Percentiles rank a stretch among this genome's conserved stretches.
These are phyloP conservation scores for Nannizziopsis barbatae DNA, from an alignment of 2,329 filamentous ascomycete genomes.

Conservation along the genomic window DNA sequence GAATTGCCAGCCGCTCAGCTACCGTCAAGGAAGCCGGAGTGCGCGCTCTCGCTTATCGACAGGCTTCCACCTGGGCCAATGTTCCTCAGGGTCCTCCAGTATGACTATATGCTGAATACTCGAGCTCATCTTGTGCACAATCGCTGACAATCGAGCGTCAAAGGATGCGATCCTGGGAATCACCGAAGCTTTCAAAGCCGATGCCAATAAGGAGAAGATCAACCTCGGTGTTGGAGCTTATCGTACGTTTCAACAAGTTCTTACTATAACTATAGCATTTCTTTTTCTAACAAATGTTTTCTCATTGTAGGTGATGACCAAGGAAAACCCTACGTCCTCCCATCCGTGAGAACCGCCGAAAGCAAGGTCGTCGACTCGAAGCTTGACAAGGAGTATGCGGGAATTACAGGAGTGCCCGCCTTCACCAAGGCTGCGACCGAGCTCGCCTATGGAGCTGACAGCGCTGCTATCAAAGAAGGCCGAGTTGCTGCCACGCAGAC, in stretches of 20 bases:
- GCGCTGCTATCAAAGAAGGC: slow-evolving; percentile 58
- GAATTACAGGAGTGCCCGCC: slow-evolving; percentile 88
- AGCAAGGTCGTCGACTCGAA: slow-evolving; percentile 65
- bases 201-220: slow-evolving; percentile 89
- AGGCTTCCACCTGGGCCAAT: slow-evolving; percentile 76
- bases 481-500: slow-evolving; percentile 89
- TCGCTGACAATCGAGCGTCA: slow-evolving; percentile 4
- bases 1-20: slow-evolving; percentile 35
- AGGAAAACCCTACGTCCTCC: slow-evolving; percentile 95
- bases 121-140: not conserved
- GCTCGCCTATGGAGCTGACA: slow-evolving; percentile 80
- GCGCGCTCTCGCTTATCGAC: slow-evolving; percentile 37
- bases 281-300: not conserved
- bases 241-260: slow-evolving; percentile 41
- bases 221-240: slow-evolving; percentile 97
- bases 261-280: not conserved
- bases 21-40: slow-evolving; percentile 30
- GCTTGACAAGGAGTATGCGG: slow-evolving; percentile 94
- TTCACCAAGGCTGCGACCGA: slow-evolving; percentile 87
- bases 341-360: slow-evolving; percentile 82
- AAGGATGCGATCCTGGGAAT: slow-evolving; percentile 46
- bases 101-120: slow-evolving; percentile 35
- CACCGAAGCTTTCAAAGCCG: slow-evolving; percentile 98
- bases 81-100: slow-evolving; percentile 91
- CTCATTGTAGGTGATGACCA: slow-evolving; percentile 57